phyloP scores from a whole-genome alignment of 1,284 basidiomycete genomes.

The Irpex sp. region DNA sequence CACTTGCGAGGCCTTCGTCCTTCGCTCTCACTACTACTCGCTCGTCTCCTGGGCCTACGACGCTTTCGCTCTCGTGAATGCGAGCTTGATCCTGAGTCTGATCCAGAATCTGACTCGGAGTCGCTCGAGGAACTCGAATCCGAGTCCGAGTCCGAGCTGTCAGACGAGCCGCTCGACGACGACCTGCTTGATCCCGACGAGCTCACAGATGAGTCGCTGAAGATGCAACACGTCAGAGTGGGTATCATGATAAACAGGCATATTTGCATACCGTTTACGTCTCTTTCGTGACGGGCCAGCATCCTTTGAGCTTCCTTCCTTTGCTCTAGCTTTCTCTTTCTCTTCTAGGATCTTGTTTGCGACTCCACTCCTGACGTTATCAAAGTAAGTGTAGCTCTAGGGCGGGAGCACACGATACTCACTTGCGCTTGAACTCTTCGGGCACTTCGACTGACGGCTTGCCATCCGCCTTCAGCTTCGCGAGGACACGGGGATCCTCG shows the following conservation, averaged over 20 bases:
- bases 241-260: background rate
- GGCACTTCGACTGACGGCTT: slow-evolving; percentile 74
- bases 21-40: slow-evolving; percentile 20
- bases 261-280: slow-evolving; percentile 42
- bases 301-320: slow-evolving; percentile 32
- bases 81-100: slow-evolving; percentile 27
- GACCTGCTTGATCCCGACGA: slow-evolving; percentile 28
- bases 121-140: slow-evolving; percentile 41
- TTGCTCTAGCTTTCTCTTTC: slow-evolving; percentile 66
- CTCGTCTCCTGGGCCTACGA: slow-evolving; percentile 34
- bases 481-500: slow-evolving; percentile 62
- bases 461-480: slow-evolving; percentile 61
- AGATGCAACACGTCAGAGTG: background rate
- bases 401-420: slow-evolving; percentile 20
- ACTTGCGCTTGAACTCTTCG: slow-evolving; percentile 80
- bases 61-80: slow-evolving; percentile 42
- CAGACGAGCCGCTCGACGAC: slow-evolving; percentile 38
- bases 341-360: slow-evolving; percentile 71
- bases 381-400: background rate
- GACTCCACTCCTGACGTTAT: slow-evolving; percentile 49
- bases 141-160: slow-evolving; percentile 4
- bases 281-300: slow-evolving; percentile 40
- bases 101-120: slow-evolving; percentile 40
- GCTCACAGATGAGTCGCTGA: background rate
- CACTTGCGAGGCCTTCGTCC: slow-evolving; percentile 14